Evolutionary conservation across 2,329 filamentous ascomycete species (phyloP).

Genomic region (Colletotrichum sp.): DNA sequence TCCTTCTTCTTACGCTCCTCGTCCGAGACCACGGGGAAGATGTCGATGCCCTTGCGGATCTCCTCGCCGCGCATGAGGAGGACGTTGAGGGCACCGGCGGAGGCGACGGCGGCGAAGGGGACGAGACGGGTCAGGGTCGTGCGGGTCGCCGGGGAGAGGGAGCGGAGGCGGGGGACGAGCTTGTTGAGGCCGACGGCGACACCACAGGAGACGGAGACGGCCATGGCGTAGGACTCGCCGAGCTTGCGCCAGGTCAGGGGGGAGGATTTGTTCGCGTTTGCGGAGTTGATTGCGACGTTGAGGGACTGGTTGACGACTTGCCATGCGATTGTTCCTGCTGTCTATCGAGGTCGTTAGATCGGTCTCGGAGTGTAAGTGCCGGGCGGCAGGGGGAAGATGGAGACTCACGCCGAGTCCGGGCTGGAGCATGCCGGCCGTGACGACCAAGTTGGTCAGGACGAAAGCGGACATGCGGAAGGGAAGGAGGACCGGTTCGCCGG

Average conservation of each 20-base stretch:
- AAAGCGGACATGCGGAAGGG: conserved; percentile 98
- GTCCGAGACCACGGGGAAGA: conserved; percentile 81
- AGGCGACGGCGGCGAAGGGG: conserved; percentile 93
- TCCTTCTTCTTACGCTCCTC: conserved; percentile 65
- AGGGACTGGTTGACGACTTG: conserved; percentile 97
- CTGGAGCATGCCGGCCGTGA: conserved; percentile 96
- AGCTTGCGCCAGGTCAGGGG: conserved; percentile 83
- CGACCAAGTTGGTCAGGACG: conserved; percentile 89
- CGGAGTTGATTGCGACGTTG: conserved; percentile 97
- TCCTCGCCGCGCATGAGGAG: conserved; percentile 98
- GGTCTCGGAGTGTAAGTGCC: background rate
- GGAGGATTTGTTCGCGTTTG: conserved; percentile 97
- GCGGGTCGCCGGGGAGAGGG: conserved; percentile 75
- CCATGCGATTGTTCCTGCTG: conserved; percentile 87
- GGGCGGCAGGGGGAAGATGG: background rate
- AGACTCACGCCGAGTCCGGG: conserved; percentile 74
- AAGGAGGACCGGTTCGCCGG: conserved; percentile 87
- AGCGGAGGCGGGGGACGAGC: conserved; percentile 82
- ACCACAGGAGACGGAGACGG: conserved; percentile 90
- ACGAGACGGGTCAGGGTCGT: conserved; percentile 85
- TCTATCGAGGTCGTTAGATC: conserved; percentile 49
- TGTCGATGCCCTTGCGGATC: conserved; percentile 90
- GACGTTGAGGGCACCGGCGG: conserved; percentile 90
- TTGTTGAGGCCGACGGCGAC: conserved; percentile 93
- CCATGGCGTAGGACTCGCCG: conserved; percentile 87